Conservation (phyloP, 2,329 filamentous ascomycete species). For the Alternaria solani region DNA sequence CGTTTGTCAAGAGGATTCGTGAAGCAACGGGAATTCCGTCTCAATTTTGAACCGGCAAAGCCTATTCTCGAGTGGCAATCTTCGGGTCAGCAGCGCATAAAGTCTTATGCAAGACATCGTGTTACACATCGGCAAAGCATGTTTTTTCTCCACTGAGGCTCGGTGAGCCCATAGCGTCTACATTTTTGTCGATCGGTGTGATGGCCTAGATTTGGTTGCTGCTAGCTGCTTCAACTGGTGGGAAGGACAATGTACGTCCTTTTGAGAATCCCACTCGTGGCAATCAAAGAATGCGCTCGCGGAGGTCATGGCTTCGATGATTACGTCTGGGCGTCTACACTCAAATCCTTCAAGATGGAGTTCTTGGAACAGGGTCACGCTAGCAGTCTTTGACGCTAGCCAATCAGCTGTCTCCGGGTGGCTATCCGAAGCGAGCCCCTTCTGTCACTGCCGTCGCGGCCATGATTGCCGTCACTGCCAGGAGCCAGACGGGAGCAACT, state of each 20-base stretch:
- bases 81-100: slow-evolving; percentile 9
- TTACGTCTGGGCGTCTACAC: not conserved
- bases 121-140: slow-evolving; percentile 11
- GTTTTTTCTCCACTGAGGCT: slow-evolving; percentile 11
- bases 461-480: not conserved
- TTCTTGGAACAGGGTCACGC: slow-evolving; percentile 1
- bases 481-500: slow-evolving; percentile 2
- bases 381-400: not conserved
- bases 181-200: slow-evolving; percentile 8
- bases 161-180: slow-evolving; percentile 1
- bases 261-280: not conserved
- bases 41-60: not conserved
- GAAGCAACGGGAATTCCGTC: slow-evolving; percentile 3
- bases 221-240: slow-evolving; percentile 3
- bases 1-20: slow-evolving; percentile 2
- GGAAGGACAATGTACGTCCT: slow-evolving; percentile 1
- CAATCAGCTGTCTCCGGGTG: slow-evolving; percentile 5
- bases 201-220: not conserved
- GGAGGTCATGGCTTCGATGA: not conserved
- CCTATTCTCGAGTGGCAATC: slow-evolving; percentile 3
- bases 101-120: slow-evolving; percentile 17
- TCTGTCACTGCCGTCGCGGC: not conserved
- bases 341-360: not conserved
- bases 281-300: not conserved
- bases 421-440: slow-evolving; percentile 8